Conservation (phyloP, 768 basidiomycete species). For the Leccinum fibrillosum region DNA sequence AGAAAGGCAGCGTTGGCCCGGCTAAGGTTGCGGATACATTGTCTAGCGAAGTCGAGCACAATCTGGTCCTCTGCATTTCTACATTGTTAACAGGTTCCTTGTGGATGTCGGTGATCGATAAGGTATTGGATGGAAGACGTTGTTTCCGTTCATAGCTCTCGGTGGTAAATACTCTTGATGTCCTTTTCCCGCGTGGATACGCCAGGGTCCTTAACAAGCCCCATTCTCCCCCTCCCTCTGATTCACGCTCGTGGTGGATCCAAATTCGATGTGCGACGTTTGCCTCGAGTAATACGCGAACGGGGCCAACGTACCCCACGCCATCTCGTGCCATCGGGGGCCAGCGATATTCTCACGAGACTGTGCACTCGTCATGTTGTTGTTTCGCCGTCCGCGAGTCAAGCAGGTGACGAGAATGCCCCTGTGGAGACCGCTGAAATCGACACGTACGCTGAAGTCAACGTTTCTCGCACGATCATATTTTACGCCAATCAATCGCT, state of each 20-base stretch:
- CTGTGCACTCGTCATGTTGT: conserved; percentile 71
- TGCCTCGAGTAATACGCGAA: conserved; percentile 63
- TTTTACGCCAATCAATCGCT: conserved; percentile 97
- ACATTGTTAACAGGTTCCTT: no score
- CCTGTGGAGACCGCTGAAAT: conserved; percentile 59
- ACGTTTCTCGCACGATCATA: conserved; percentile 90
- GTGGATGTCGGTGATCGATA: no score
- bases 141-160: no score
- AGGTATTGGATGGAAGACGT: no score
- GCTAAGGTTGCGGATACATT: no score
- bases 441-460: conserved; percentile 65
- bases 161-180: no score
- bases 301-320: conserved; percentile 55
- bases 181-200: no score
- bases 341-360: conserved; percentile 76
- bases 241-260: conserved; percentile 63
- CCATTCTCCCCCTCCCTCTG: conserved; percentile 11
- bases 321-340: conserved; percentile 46
- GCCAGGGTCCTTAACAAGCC: conserved; percentile 24
- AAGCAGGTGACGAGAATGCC: conserved; percentile 16
- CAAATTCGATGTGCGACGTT: conserved; percentile 70
- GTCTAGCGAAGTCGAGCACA: no score
- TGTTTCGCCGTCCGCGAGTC: conserved; percentile 37
- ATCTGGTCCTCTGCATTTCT: no score
- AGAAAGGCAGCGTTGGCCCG: no score